Percentiles rank a stretch among this genome's conserved stretches.
Evolutionary conservation across 306 rosid genomes (phyloP).

Genomic region (Myrica gale): DNA sequence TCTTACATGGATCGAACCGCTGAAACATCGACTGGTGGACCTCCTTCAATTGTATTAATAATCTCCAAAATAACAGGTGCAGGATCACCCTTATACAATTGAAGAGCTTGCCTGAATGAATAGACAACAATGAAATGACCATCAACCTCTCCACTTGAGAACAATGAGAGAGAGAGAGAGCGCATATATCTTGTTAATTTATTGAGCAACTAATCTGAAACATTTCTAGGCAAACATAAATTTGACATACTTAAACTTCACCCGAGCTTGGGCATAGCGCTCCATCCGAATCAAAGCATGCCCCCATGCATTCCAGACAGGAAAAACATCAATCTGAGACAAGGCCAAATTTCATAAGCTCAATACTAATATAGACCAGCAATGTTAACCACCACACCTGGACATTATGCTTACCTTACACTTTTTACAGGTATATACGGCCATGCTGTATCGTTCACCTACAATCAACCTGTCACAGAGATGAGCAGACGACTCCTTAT

Average conservation of each 20-base stretch:
- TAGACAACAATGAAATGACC: constrained; percentile 16
- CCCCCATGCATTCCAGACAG: constrained; percentile 99
- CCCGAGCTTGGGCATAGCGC: constrained; percentile 95
- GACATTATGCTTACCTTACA: constrained; percentile 68
- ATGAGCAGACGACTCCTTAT: constrained; percentile 79
- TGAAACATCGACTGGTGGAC: constrained; percentile 96
- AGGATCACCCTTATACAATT: constrained; percentile 77
- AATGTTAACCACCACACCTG: constrained; percentile 19
- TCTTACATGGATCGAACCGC: constrained; percentile 97
- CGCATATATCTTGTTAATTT: background rate
- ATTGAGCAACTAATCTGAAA: background rate
- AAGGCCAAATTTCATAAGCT: constrained; percentile 31
- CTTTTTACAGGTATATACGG: constrained; percentile 93
- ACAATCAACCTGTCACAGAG: constrained; percentile 90
- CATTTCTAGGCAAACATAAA: constrained; percentile 21
- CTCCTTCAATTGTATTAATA: constrained; percentile 92
- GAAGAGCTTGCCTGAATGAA: constrained; percentile 92
- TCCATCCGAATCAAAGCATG: constrained; percentile 97
- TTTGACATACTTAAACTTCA: constrained; percentile 78
- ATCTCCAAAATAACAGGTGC: constrained; percentile 81
- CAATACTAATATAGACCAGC: constrained; percentile 27
- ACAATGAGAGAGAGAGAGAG: background rate
- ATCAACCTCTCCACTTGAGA: constrained; percentile 9
- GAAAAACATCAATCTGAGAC: constrained; percentile 88
- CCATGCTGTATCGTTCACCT: constrained; percentile 96